Evolutionary conservation across 352 stramenopile genomes (phyloP), one percentile per base, ranked within the genome.

Genomic region (Proteromonas lacertae): DNA sequence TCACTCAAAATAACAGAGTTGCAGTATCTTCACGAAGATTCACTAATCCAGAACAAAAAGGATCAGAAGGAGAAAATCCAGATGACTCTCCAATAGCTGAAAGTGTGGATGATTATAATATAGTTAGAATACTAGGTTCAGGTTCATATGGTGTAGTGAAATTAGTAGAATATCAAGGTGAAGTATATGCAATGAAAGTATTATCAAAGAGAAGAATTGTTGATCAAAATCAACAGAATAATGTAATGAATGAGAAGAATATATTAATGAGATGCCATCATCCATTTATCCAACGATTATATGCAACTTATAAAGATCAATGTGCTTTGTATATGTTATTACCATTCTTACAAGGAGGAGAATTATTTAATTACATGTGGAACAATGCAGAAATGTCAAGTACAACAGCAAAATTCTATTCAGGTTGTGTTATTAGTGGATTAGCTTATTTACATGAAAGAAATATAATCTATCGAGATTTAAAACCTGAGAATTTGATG

Each of bases 281-380:
- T 56, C 79, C 84, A 29, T 93, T 96, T 51, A 80, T 96, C 39
- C 64, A 95, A 25, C 80, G 87, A 50, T 62, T 96, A 29, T 59
- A 87, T 37, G 63, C 74, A 41, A 94, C 83, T 1, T 93, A 83
- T 46, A 62, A 87, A 47, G 80, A 92, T 43, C 47, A 67, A 33
- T 67, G 86, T 46, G 66, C 84, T 46, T 54, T 96, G 21, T 94
- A 90, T 56, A 93, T 97, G 78, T 60, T 97, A 19, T 80, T 93
- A 34, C 79, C 94, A 46, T 62, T 94, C n/a, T 69, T 93, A 3
- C 78, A 93, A 41, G 83, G 84, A 0, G 82, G 82, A 26, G 82
- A 95, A 42, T 57, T 95, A 9, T 95, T 88, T 60, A 84, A 66
- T 38, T 61, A 93, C 3, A 65, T 95, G 16, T 57, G 61, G 40